phyloP scores from a whole-genome alignment of 164 flowering plant genomes.

The Umbilicus rupestris region DNA sequence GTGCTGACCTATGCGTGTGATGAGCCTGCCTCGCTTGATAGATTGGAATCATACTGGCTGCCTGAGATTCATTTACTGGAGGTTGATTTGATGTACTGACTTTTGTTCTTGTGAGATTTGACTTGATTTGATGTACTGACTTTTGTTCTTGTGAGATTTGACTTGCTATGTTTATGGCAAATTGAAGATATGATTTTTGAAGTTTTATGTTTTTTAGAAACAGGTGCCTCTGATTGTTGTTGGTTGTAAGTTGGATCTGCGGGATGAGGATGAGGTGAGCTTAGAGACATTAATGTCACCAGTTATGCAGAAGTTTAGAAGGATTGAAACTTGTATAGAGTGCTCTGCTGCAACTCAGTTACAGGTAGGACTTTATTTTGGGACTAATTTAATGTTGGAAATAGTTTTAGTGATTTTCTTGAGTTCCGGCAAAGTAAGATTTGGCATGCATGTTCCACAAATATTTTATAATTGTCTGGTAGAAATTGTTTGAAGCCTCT shows the following conservation, averaged over 20 bases:
- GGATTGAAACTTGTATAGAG: slow-evolving; percentile 95
- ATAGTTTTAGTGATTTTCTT: not conserved
- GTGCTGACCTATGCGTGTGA: slow-evolving; percentile 94
- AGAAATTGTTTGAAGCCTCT: no score
- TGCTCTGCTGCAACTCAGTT: slow-evolving; percentile 71
- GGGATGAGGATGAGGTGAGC: slow-evolving; percentile 63
- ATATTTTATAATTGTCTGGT: no score
- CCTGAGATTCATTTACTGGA: slow-evolving; percentile 75
- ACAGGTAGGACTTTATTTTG: slow-evolving; percentile 44
- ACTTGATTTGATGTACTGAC: slow-evolving; percentile 14
- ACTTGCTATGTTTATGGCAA: not conserved
- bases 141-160: not conserved
- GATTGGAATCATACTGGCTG: slow-evolving; percentile 76
- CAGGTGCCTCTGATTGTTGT: slow-evolving; percentile 40
- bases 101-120: not conserved
- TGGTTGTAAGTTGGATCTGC: slow-evolving; percentile 75
- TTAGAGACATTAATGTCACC: slow-evolving; percentile 85
- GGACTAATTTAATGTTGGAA: slow-evolving; percentile 11
- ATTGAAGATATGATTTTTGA: not conserved
- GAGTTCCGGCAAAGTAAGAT: not conserved
- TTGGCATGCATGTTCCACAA: not conserved
- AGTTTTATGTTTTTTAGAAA: slow-evolving; percentile 20
- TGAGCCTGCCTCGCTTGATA: slow-evolving; percentile 53
- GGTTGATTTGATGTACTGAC: slow-evolving; percentile 26
- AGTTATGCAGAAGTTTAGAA: slow-evolving; percentile 91